A percentile compares a stretch with the other conserved stretches of the same genome.
phyloP scores from a whole-genome alignment of 2,329 filamentous ascomycete species.

The Aspergillus latus region DNA sequence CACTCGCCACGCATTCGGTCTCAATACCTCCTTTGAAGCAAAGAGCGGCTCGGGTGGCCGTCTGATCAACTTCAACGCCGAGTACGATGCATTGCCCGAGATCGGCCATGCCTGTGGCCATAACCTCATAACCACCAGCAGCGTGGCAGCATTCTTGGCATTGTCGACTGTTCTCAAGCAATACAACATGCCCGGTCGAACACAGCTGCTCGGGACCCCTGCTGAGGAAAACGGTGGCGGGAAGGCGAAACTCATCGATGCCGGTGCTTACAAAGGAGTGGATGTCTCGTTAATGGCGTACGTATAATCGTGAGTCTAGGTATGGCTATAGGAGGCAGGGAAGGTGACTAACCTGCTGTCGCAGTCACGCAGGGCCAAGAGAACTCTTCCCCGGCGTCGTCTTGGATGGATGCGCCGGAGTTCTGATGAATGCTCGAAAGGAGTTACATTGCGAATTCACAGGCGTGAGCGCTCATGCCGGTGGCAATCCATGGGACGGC shows the following conservation, averaged over 20 bases:
- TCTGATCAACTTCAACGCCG: constrained; percentile 41
- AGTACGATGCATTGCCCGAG: constrained; percentile 45
- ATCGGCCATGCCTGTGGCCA: constrained; percentile 46
- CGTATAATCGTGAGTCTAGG: constrained; percentile 3
- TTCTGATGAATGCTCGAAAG: constrained; percentile 35
- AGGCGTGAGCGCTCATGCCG: constrained; percentile 58
- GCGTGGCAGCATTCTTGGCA: constrained; percentile 45
- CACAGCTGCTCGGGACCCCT: constrained; percentile 41
- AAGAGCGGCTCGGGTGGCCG: constrained; percentile 43
- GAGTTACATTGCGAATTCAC: constrained; percentile 43
- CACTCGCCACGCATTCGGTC: constrained; percentile 51
- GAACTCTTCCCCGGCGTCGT: no score
- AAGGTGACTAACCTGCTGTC: constrained; percentile 10
- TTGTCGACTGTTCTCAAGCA: constrained; percentile 47
- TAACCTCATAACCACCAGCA: constrained; percentile 40
- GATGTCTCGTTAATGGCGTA: constrained; percentile 49
- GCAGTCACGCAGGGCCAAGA: constrained; percentile 7
- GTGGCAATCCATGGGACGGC: constrained; percentile 59
- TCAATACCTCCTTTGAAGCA: constrained; percentile 55
- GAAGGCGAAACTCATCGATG: constrained; percentile 44
- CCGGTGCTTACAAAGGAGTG: constrained; percentile 43
- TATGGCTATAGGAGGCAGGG: no score
- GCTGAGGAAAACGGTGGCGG: constrained; percentile 43
- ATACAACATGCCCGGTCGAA: constrained; percentile 39
- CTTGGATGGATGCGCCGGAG: constrained; percentile 19